phyloP scores from a whole-genome alignment of 257 asterid genomes.

The Mitragyna speciosa region DNA sequence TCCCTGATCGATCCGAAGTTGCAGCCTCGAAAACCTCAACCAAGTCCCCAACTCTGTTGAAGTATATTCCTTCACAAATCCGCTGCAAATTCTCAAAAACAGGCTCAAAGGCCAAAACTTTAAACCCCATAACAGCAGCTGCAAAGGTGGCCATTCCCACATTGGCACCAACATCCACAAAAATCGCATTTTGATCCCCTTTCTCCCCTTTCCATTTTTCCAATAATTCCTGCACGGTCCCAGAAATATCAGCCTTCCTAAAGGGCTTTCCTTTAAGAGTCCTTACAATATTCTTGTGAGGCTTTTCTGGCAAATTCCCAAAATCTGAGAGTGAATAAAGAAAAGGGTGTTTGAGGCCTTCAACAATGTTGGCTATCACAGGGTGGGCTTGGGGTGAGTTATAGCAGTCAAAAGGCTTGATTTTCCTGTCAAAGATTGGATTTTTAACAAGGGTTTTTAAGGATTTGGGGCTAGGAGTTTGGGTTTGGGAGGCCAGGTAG shows the following conservation, averaged over 20 bases:
- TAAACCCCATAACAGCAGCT: constrained; percentile 95
- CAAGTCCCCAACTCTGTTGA: constrained; percentile 70
- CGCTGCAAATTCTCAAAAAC: constrained; percentile 93
- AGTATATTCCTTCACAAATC: constrained; percentile 89
- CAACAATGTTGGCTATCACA: constrained; percentile 83
- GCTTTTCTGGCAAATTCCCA: constrained; percentile 86
- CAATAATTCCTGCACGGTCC: constrained; percentile 74
- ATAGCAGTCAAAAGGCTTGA: constrained; percentile 71
- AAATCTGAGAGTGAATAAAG: constrained; percentile 82
- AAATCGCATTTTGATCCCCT: constrained; percentile 48
- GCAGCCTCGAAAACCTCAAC: constrained; percentile 86
- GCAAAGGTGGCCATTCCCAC: constrained; percentile 98
- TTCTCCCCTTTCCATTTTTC: constrained; percentile 42
- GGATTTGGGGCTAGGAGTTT: constrained; percentile 37
- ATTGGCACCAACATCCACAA: constrained; percentile 95
- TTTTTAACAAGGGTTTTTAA: constrained; percentile 19
- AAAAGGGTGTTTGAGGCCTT: constrained; percentile 88
- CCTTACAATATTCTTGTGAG: constrained; percentile 90
- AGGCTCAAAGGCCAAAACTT: constrained; percentile 94
- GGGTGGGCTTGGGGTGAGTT: constrained; percentile 83
- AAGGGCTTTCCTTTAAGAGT: constrained; percentile 86
- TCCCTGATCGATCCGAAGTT: constrained; percentile 70
- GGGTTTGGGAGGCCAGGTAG: constrained; percentile 75
- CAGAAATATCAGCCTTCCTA: constrained; percentile 84
- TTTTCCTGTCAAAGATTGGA: constrained; percentile 32